Percentiles rank a stretch among this genome's conserved stretches.
These are phyloP conservation scores for Pseudomassariella vexata DNA, from an alignment of 2,329 filamentous ascomycete species.

Conservation along the genomic window DNA sequence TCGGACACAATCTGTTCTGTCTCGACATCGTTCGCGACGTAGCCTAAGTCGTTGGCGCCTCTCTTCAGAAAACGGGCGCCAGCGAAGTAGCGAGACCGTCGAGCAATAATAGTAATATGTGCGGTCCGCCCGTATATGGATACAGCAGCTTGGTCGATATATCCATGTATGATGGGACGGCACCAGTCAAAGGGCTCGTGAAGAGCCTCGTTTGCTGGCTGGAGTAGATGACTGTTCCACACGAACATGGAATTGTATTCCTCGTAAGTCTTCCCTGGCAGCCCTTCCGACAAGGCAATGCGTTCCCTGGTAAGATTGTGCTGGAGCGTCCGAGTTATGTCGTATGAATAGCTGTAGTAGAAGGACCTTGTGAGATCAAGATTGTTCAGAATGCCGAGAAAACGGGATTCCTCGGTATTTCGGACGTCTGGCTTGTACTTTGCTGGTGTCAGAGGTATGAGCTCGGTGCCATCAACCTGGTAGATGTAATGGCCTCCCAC, in stretches of 20 bases:
- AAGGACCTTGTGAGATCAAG: constrained; percentile 87
- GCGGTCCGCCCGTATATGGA: constrained; percentile 83
- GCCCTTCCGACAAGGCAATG: constrained; percentile 60
- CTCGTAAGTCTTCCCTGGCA: constrained; percentile 49
- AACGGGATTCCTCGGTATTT: constrained; percentile 84
- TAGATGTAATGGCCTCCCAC: constrained; percentile 94
- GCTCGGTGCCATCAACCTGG: constrained; percentile 87
- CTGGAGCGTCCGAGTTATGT: constrained; percentile 87
- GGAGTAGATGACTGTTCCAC: constrained; percentile 88
- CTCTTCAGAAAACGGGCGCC: constrained; percentile 92
- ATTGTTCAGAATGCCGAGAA: constrained; percentile 82
- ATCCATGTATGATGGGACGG: constrained; percentile 89
- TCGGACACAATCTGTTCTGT: constrained; percentile 98
- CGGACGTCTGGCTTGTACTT: constrained; percentile 69
- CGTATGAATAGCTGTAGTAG: constrained; percentile 98
- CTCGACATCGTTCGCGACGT: constrained; percentile 97
- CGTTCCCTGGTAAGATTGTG: constrained; percentile 85
- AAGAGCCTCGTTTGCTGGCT: constrained; percentile 64
- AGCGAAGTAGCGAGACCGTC: constrained; percentile 87
- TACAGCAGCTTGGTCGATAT: constrained; percentile 83
- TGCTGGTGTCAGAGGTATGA: constrained; percentile 77
- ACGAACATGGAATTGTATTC: constrained; percentile 95
- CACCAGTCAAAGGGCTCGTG: constrained; percentile 93
- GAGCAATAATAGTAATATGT: constrained; percentile 89
- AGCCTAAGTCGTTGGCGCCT: constrained; percentile 88